Base-by-base conservation (phyloP, 176 grass and related monocot species). In the Eragrostis curvula region DNA sequence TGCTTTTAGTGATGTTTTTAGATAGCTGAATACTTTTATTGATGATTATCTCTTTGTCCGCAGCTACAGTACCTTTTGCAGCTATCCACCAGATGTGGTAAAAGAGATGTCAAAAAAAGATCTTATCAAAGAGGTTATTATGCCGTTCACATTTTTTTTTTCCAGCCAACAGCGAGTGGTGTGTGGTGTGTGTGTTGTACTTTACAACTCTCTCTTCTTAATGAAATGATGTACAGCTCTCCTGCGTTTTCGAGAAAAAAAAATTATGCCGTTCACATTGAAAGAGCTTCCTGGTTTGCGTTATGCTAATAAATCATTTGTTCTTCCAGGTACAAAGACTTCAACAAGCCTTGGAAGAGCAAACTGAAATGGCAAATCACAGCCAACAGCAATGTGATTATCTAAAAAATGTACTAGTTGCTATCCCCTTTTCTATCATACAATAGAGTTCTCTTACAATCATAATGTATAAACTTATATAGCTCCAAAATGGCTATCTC, bases 31-130 rank as follows among this genome's bases (percentile, higher is more conserved):
- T 21, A 65, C 9, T 88, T 88, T 24, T 4, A 48, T 68, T 42
- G 28, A 78, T 5, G 62, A 29, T 21, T 88, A 41, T 58, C 51
- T 74, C 47, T 77, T 72, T 77, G 45, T 78, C 44, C 46, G 47
- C 66, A 92, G 90, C 23, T 92, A 92, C n/a, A 86, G 52, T 72
- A 92, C 90, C 47, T 92, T 92, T 78, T 84, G 90, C 72, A 87
- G 85, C 44, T 83, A 84, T 82, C 78, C 91, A 75, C 88, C 88
- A 27, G 73, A 86, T 25, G 48, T 85, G 63, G 88, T 94, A 72
- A 94, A 94, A 64, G 70, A 86, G 74, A 90, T 90, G 88, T 74
- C 85, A 10, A 90, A 90, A 65, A 88, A 85, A 73, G 74, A 79
- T 85, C 88, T 94, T 66, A 70, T 85, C 20, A 67, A 85, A 64